Evolutionary conservation across 805 yeast genomes (phyloP).

Genomic region (Ogataea trehalophila): DNA sequence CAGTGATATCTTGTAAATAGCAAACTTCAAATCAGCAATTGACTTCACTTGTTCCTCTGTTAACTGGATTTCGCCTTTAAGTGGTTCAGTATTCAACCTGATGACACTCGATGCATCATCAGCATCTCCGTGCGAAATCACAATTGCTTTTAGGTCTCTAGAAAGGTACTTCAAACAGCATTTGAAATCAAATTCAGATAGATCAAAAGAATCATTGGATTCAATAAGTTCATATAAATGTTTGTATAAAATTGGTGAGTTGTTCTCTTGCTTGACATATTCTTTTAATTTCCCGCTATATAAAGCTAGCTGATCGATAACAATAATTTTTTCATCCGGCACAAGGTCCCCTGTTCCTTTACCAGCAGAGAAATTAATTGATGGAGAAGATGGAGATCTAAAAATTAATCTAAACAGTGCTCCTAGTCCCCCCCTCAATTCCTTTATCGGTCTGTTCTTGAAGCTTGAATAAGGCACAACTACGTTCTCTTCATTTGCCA

Average conservation of each 20-base stretch:
- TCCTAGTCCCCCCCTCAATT: slow-evolving; percentile 8
- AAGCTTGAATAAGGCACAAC: slow-evolving; percentile 20
- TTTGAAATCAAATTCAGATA: slow-evolving; percentile 17
- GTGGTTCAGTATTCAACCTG: neutral
- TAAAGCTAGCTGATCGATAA: slow-evolving; percentile 11
- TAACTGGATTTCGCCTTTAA: slow-evolving; percentile 6
- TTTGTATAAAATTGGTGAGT: slow-evolving; percentile 10
- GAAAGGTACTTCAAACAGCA: slow-evolving; percentile 20
- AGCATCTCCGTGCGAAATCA: neutral
- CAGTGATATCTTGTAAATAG: slow-evolving; percentile 19
- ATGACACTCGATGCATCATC: neutral
- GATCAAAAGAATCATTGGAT: neutral
- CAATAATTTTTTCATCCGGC: slow-evolving; percentile 17
- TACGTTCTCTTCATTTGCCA: slow-evolving; percentile 19
- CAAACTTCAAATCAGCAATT: slow-evolving; percentile 25
- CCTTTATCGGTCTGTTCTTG: slow-evolving; percentile 1
- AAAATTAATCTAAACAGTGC: slow-evolving; percentile 3
- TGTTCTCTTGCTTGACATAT: neutral
- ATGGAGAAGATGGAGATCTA: neutral
- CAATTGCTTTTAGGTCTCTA: slow-evolving; percentile 11
- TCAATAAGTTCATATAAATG: slow-evolving; percentile 13
- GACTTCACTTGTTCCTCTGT: slow-evolving; percentile 16
- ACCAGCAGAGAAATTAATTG: slow-evolving; percentile 4
- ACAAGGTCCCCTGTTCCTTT: slow-evolving; percentile 14
- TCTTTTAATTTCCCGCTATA: slow-evolving; percentile 8